These are phyloP conservation scores for Solanum megistacrolobum DNA, from an alignment of 257 asterid species.

Conservation along the genomic window DNA sequence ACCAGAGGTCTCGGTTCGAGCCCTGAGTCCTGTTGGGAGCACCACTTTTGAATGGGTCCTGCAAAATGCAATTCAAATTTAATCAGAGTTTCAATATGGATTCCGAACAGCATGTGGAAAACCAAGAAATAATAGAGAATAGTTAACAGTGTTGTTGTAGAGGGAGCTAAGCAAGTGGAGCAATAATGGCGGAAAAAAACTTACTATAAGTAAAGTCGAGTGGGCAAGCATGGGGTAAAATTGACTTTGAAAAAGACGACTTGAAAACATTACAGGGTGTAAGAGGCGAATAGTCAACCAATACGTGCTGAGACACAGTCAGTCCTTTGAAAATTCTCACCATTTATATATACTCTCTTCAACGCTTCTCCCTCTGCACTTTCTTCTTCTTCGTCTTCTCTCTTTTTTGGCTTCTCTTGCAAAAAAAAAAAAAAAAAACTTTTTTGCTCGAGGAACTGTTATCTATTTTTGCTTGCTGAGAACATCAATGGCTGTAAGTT, in stretches of 20 bases:
- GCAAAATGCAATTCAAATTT: accelerated
- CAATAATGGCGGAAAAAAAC: not conserved
- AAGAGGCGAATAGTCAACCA: not conserved
- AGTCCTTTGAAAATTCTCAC: not conserved
- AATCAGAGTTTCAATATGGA: accelerated
- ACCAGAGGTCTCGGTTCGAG: too few species aligned
- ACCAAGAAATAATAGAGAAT: not conserved
- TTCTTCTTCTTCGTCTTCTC: not conserved
- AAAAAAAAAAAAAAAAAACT: too few species aligned
- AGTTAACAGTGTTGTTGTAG: not conserved
- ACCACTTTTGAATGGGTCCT: accelerated
- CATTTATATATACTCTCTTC: not conserved
- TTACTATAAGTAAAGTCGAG: not conserved
- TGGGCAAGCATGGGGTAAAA: not conserved
- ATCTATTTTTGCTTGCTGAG: not conserved
- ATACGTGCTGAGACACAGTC: not conserved
- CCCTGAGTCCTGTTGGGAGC: too few species aligned
- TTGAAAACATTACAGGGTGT: not conserved
- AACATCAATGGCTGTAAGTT: not conserved
- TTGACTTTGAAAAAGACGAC: not conserved
- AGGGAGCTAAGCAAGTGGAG: not conserved
- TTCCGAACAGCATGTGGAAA: accelerated
- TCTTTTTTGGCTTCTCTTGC: not conserved
- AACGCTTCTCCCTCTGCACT: not conserved
- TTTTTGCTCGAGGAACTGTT: not conserved